A percentile compares a stretch with the other conserved stretches of the same genome.
Evolutionary conservation across 148 eudicot species (phyloP).

Genomic region (Pharnaceum exiguum): DNA sequence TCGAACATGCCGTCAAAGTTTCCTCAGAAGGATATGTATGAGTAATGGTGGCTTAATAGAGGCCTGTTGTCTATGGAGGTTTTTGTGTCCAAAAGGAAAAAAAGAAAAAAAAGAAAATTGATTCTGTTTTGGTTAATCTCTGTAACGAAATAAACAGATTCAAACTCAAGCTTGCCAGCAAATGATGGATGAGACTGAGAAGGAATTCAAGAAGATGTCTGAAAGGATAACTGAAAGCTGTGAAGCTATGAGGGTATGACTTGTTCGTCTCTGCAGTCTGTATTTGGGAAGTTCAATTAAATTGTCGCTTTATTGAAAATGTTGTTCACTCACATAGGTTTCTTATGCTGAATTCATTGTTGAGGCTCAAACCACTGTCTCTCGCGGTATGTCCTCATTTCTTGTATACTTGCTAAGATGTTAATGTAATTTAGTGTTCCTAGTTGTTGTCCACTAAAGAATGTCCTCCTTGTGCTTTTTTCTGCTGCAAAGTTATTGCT

Average conservation of each 20-base stretch:
- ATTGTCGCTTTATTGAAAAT: background rate
- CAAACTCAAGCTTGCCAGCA: constrained; percentile 76
- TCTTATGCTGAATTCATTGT: constrained; percentile 55
- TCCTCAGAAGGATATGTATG: too few relatives aligned
- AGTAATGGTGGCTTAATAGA: too few relatives aligned
- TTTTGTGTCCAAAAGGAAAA: too few relatives aligned
- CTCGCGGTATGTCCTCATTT: constrained; percentile 54
- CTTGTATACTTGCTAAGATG: background rate
- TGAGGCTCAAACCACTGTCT: constrained; percentile 60
- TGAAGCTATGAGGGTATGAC: constrained; percentile 67
- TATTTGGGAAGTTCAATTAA: background rate
- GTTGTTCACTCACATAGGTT: constrained; percentile 34
- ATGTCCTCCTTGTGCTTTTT: too few relatives aligned
- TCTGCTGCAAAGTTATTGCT: too few relatives aligned
- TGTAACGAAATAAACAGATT: constrained; percentile 55
- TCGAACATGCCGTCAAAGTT: too few relatives aligned
- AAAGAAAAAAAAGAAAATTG: too few relatives aligned
- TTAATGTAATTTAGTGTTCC: background rate
- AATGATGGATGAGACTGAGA: constrained; percentile 62
- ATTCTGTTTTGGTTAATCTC: constrained; percentile 7
- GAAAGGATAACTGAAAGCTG: constrained; percentile 56
- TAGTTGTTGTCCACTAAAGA: too few relatives aligned
- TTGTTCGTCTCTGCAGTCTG: background rate
- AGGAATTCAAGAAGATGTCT: constrained; percentile 64
- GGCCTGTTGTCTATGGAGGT: too few relatives aligned